phyloP scores from a whole-genome alignment of 2,329 filamentous ascomycete species.

The Ophiostoma sp. region DNA sequence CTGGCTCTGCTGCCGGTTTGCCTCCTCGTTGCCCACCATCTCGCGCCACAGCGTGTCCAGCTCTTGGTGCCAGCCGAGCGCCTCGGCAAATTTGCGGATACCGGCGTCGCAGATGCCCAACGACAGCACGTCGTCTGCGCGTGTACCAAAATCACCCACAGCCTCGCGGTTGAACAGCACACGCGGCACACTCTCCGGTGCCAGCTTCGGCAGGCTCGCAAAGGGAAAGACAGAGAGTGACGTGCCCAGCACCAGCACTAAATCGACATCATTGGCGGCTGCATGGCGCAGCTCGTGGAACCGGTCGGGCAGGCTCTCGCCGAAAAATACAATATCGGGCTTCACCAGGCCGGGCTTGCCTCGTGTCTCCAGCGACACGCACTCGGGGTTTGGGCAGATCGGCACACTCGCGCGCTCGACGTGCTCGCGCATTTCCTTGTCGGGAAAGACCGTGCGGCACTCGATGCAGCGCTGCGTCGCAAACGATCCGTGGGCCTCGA shows the following conservation, averaged over 20 bases:
- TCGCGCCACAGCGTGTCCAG: slow-evolving; percentile 69
- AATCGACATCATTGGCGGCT: slow-evolving; percentile 37
- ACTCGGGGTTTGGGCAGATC: slow-evolving; percentile 46
- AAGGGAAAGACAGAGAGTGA: slow-evolving; percentile 60
- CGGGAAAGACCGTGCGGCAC: slow-evolving; percentile 66
- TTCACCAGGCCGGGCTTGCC: slow-evolving; percentile 75
- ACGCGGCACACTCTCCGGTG: slow-evolving; percentile 59
- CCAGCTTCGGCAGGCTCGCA: slow-evolving; percentile 66
- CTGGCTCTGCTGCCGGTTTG: slow-evolving; percentile 43
- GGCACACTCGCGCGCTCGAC: slow-evolving; percentile 66
- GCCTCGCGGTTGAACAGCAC: slow-evolving; percentile 81
- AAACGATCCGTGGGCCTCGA: slow-evolving; percentile 95
- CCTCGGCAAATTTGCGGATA: slow-evolving; percentile 69
- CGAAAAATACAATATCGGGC: slow-evolving; percentile 93
- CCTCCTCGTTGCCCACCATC: slow-evolving; percentile 58
- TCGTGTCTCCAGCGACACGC: slow-evolving; percentile 26
- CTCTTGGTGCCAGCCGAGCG: slow-evolving; percentile 80
- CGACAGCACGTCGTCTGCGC: slow-evolving; percentile 77
- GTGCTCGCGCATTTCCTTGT: slow-evolving; percentile 67
- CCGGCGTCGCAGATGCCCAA: slow-evolving; percentile 80
- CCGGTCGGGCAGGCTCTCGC: slow-evolving; percentile 53
- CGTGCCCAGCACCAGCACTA: slow-evolving; percentile 35
- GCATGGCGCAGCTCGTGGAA: slow-evolving; percentile 58
- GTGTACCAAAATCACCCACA: slow-evolving; percentile 71
- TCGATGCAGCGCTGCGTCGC: slow-evolving; percentile 87